Evolutionary conservation across 148 eudicot genomes (phyloP).

Genomic region (Rhododendron ferrugineum): DNA sequence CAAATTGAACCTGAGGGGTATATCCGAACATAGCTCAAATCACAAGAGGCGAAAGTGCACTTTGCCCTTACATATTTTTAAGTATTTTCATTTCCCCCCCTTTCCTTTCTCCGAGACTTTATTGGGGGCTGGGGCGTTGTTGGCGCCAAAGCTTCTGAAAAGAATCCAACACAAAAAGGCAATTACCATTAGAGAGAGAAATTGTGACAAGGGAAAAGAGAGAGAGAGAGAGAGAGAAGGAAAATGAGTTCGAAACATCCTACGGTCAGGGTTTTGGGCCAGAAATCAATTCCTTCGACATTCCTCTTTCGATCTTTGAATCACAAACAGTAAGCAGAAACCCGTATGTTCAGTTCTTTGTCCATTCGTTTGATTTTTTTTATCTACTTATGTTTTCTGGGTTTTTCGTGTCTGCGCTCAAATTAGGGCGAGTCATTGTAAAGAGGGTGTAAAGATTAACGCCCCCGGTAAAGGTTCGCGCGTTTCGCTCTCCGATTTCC

Average conservation of each 20-base stretch:
- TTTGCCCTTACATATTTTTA: neutral
- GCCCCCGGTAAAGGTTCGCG: neutral
- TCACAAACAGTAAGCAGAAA: slow-evolving; percentile 17
- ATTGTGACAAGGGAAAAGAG: neutral
- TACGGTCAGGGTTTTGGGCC: slow-evolving; percentile 27
- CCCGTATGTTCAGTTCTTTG: neutral
- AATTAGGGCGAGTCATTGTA: slow-evolving; percentile 22
- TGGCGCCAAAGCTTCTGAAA: neutral
- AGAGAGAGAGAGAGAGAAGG: neutral
- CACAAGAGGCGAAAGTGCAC: neutral
- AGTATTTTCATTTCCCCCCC: neutral
- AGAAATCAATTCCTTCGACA: slow-evolving; percentile 33
- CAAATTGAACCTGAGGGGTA: too few species aligned
- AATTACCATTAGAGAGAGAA: neutral
- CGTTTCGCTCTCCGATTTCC: slow-evolving; percentile 54
- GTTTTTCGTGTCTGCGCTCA: neutral
- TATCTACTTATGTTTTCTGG: neutral
- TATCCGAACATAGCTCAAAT: neutral
- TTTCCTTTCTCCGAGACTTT: neutral
- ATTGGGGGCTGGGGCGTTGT: neutral
- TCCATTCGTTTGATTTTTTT: neutral
- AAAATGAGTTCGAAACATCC: slow-evolving; percentile 25
- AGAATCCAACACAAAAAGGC: neutral
- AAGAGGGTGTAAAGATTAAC: slow-evolving; percentile 18
- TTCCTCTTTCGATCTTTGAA: slow-evolving; percentile 21